phyloP scores from a whole-genome alignment of 192 early-diverging fungal species.

The Entomortierella parvispora region DNA sequence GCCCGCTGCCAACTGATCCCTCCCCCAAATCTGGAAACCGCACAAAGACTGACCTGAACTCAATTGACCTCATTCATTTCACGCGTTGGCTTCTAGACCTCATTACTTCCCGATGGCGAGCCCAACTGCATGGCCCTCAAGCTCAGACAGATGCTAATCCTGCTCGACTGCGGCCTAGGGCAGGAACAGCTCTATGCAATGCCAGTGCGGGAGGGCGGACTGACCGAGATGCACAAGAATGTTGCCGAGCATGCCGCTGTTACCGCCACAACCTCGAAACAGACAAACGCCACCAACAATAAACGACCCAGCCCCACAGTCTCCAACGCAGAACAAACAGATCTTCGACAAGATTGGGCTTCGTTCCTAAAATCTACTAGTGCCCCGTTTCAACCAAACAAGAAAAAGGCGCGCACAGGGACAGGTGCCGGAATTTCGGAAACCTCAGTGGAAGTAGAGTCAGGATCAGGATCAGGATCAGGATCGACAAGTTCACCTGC shows the following conservation, averaged over 20 bases:
- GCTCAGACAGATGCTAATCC: slow-evolving; percentile 52
- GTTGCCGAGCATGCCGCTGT: neutral
- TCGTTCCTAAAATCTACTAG: slow-evolving; percentile 34
- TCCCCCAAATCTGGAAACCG: too few species aligned
- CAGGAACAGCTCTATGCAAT: slow-evolving; percentile 46
- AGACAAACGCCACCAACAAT: neutral
- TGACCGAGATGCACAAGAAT: slow-evolving; percentile 24
- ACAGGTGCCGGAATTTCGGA: neutral
- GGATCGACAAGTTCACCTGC: neutral
- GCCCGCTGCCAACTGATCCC: neutral
- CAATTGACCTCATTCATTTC: too few species aligned
- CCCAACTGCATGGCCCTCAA: slow-evolving; percentile 54
- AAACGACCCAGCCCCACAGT: neutral
- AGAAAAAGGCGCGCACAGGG: slow-evolving; percentile 11
- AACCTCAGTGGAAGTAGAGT: neutral
- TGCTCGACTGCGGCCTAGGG: slow-evolving; percentile 56
- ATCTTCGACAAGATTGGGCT: slow-evolving; percentile 52
- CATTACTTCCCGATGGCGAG: slow-evolving; percentile 44
- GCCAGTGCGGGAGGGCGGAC: slow-evolving; percentile 41
- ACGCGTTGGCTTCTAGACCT: slow-evolving; percentile 13
- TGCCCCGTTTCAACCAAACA: slow-evolving; percentile 17
- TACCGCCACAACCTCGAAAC: neutral
- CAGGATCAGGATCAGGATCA: neutral
- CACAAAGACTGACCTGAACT: too few species aligned
- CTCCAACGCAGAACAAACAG: slow-evolving; percentile 1